phyloP scores from a whole-genome alignment of 2,329 filamentous ascomycete genomes.

The Botrytis squamosa region DNA sequence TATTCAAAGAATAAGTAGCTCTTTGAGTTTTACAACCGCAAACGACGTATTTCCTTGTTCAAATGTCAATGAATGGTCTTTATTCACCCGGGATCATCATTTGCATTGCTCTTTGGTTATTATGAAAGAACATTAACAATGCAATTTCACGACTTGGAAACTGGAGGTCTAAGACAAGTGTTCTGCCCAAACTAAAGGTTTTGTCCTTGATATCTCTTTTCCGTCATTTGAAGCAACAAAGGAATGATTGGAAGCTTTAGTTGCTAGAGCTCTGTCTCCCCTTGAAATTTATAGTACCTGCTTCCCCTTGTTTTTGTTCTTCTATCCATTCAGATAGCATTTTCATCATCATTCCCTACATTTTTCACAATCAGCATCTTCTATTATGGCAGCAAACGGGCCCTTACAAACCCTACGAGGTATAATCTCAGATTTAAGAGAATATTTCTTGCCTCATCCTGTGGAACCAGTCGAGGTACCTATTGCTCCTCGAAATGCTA shows the following conservation, averaged over 20 bases:
- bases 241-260: background rate
- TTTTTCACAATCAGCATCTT: background rate
- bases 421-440: background rate
- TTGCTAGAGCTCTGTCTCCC: background rate
- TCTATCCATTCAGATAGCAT: constrained; percentile 4
- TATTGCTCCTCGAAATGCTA: background rate
- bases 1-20: background rate
- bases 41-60: constrained; percentile 5
- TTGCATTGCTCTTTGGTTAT: background rate
- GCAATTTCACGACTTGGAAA: background rate
- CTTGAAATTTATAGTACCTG: background rate
- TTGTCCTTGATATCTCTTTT: background rate
- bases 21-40: constrained; percentile 10
- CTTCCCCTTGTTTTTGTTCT: background rate
- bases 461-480: background rate
- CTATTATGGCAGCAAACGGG: background rate
- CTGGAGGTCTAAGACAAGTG: background rate
- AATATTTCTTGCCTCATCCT: constrained; percentile 12
- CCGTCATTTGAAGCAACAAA: constrained; percentile 2
- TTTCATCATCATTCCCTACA: background rate
- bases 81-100: background rate
- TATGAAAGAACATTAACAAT: constrained; percentile 1
- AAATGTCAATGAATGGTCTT: background rate
- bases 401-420: background rate
- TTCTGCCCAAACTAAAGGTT: background rate